A percentile compares a stretch with the other conserved stretches of the same genome.
phyloP scores from a whole-genome alignment of 495 filamentous ascomycete genomes.

The Penicillium macrosclerotiorum region DNA sequence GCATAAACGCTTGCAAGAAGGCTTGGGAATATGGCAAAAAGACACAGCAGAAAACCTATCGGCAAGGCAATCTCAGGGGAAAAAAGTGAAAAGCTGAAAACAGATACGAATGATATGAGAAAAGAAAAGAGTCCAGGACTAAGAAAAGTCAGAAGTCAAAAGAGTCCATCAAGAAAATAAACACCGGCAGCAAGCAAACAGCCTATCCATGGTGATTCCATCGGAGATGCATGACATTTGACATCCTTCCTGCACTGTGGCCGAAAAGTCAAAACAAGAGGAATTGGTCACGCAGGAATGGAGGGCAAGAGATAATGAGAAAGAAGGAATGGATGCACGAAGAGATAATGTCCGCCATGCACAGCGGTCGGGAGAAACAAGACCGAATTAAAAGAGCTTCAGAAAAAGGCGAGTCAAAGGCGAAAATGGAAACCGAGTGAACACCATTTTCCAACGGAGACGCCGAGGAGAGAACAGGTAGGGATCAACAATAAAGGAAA shows the following conservation, averaged over 20 bases:
- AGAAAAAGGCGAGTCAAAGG: conserved; percentile 19
- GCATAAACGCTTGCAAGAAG: conserved; percentile 23
- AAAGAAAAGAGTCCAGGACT: not conserved
- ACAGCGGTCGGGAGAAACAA: conserved; percentile 9
- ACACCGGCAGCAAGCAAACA: not conserved
- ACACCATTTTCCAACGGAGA: conserved; percentile 44
- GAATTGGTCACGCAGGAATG: conserved; percentile 14
- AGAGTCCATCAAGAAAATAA: not conserved
- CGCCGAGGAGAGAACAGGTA: conserved; percentile 14
- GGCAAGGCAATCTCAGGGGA: not conserved
- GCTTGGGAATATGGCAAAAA: conserved; percentile 38
- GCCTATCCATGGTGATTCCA: not conserved
- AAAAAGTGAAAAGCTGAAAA: not conserved
- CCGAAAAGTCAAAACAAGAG: conserved; percentile 1
- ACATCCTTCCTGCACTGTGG: not conserved
- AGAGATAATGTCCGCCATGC: conserved; percentile 16
- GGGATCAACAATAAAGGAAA: conserved; percentile 21
- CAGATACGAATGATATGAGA: conserved; percentile 1
- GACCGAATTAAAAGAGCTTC: conserved; percentile 17
- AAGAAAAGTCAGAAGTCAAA: conserved; percentile 6
- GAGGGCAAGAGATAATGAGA: conserved; percentile 13
- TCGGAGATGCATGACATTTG: conserved; percentile 4
- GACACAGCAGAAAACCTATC: conserved; percentile 15
- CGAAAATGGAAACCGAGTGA: conserved; percentile 23
- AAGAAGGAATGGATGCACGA: conserved; percentile 22